Evolutionary conservation across 345 rosid genomes (phyloP).

Genomic region (Nasturtium officinale): DNA sequence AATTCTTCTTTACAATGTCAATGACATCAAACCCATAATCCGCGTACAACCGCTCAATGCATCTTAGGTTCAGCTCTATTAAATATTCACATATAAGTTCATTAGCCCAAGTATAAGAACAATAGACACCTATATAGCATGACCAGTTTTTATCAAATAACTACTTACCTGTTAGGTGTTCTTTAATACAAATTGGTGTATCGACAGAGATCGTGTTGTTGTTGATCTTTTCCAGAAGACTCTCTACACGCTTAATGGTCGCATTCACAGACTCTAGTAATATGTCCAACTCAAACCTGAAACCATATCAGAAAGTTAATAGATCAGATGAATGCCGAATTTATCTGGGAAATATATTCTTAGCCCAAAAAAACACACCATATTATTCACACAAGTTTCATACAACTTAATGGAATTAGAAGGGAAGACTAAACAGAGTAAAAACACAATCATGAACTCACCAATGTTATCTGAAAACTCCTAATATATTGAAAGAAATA

Average conservation of each 20-base stretch:
- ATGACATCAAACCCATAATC: constrained; percentile 97
- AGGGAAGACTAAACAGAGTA: constrained; percentile 1
- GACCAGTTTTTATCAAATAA: constrained; percentile 16
- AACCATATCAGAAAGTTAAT: constrained; percentile 30
- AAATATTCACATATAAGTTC: constrained; percentile 33
- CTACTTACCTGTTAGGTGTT: constrained; percentile 79
- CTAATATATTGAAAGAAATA: constrained; percentile 15
- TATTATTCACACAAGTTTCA: background rate
- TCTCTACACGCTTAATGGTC: constrained; percentile 81
- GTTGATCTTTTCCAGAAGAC: constrained; percentile 74
- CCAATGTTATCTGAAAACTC: background rate
- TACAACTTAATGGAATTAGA: constrained; percentile 3
- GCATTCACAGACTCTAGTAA: constrained; percentile 84
- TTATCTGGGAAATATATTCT: background rate
- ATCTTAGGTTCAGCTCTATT: constrained; percentile 86
- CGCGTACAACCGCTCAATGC: constrained; percentile 92
- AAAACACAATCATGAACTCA: constrained; percentile 19
- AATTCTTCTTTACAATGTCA: constrained; percentile 81
- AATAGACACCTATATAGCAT: constrained; percentile 9
- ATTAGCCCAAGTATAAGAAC: constrained; percentile 20
- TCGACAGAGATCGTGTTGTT: constrained; percentile 64
- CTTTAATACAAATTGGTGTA: constrained; percentile 62
- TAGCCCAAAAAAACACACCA: background rate
- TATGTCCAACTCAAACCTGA: constrained; percentile 99
- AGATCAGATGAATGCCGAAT: constrained; percentile 16